A percentile compares a stretch with the other conserved stretches of the same genome.
Conservation (phyloP, 495 filamentous ascomycete species). For the Aspergillus wentii region DNA sequence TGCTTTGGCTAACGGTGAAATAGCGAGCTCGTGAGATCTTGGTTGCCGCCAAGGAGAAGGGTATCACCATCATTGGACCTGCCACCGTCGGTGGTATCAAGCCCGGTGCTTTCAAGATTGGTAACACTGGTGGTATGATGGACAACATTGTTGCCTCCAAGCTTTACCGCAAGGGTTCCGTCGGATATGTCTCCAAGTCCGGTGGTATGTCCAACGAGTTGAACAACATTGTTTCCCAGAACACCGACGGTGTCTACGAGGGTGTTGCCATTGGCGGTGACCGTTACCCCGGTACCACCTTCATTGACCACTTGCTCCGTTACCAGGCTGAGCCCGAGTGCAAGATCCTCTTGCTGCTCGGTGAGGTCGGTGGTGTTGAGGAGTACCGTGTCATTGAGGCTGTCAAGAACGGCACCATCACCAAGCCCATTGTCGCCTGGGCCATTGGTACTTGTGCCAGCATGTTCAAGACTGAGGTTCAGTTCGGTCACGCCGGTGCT, state of each 20-base stretch:
- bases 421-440: conserved; percentile 98
- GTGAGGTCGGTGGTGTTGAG: conserved; percentile 98
- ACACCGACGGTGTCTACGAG: conserved; percentile 96
- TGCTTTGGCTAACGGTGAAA: conserved; percentile 17
- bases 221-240: conserved; percentile 97
- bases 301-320: conserved; percentile 95
- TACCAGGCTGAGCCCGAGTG: conserved; percentile 94
- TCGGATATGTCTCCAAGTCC: conserved; percentile 99
- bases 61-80: conserved; percentile 96
- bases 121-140: conserved; percentile 99
- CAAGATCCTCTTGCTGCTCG: conserved; percentile 93
- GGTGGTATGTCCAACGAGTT: conserved; percentile 99
- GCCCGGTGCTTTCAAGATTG: conserved; percentile 98
- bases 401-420: conserved; percentile 88
- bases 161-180: conserved; percentile 97
- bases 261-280: conserved; percentile 99
- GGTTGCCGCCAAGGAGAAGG: conserved; percentile 93
- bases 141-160: conserved; percentile 99
- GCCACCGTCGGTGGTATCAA: conserved; percentile 99
- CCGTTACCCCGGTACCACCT: conserved; percentile 96
- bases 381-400: conserved; percentile 99
- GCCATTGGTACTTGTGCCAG: conserved; percentile 98
- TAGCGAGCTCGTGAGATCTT: conserved; percentile 96
- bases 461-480: conserved; percentile 99
- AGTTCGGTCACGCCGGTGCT: conserved; percentile 97